Evolutionary conservation across 2,329 filamentous ascomycete genomes (phyloP).

Genomic region (Fusarium paranaense): DNA sequence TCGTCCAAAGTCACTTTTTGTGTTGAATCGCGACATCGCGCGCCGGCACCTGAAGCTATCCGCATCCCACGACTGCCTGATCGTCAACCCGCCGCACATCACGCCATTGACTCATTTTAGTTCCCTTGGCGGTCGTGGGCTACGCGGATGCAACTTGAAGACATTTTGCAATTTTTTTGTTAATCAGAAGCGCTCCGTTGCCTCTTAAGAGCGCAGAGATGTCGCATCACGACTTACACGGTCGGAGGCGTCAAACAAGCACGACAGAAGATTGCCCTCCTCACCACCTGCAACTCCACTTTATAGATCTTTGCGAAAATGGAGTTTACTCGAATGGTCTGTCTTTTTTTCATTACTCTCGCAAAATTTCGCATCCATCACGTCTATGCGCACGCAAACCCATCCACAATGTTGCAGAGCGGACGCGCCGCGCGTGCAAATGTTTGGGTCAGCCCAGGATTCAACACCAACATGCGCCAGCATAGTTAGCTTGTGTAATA

Average conservation of each 20-base stretch:
- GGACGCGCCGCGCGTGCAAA: not conserved
- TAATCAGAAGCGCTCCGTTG: not conserved
- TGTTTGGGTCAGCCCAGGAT: not conserved
- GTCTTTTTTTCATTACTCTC: not conserved
- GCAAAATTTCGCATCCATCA: not conserved
- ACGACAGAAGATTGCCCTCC: conserved; percentile 5
- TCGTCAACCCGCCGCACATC: conserved; percentile 34
- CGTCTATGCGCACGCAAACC: not conserved
- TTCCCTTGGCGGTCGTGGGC: not conserved
- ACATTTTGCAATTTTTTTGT: conserved; percentile 31
- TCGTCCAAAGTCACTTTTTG: conserved; percentile 47
- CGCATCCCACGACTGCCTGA: conserved; percentile 41
- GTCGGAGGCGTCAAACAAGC: conserved; percentile 40
- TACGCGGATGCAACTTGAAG: conserved; percentile 4
- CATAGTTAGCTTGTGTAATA: not conserved
- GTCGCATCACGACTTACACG: conserved; percentile 43
- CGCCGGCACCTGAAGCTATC: conserved; percentile 50
- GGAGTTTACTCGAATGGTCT: not conserved
- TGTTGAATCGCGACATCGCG: conserved; percentile 28
- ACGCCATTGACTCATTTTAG: conserved; percentile 14
- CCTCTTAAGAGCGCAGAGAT: conserved; percentile 8
- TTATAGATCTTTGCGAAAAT: not conserved
- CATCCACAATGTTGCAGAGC: not conserved
- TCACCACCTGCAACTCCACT: not conserved
- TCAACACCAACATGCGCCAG: not conserved